Evolutionary conservation across 2,329 filamentous ascomycete genomes (phyloP).

Genomic region (Chaetomiaceae sp.): DNA sequence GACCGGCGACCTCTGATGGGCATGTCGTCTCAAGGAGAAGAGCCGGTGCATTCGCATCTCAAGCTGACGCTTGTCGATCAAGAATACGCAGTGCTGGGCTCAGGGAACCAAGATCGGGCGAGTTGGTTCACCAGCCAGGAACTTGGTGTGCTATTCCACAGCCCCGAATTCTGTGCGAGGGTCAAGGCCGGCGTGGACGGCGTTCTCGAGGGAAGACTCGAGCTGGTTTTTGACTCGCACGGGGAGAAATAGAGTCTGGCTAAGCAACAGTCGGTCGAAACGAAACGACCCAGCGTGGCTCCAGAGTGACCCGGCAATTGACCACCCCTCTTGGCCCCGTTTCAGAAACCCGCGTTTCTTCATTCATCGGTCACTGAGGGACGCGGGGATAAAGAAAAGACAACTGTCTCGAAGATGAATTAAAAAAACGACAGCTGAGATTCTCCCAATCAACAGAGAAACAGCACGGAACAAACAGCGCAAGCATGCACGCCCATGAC

Average conservation of each 20-base stretch:
- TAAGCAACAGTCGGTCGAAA: too few relatives aligned
- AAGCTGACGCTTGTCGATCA: conserved; percentile 73
- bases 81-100: conserved; percentile 65
- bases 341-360: too few relatives aligned
- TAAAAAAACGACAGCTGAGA: too few relatives aligned
- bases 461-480: too few relatives aligned
- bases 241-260: neutral
- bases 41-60: conserved; percentile 70
- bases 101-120: conserved; percentile 78
- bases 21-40: conserved; percentile 33
- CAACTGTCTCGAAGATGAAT: too few relatives aligned
- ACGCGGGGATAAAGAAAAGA: too few relatives aligned
- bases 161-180: conserved; percentile 29
- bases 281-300: too few relatives aligned
- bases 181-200: conserved; percentile 31
- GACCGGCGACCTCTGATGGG: conserved; percentile 25
- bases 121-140: conserved; percentile 88
- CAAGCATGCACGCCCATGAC: too few relatives aligned
- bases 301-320: too few relatives aligned
- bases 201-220: conserved; percentile 34
- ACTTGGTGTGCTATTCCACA: conserved; percentile 60
- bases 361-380: too few relatives aligned
- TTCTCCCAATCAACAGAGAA: too few relatives aligned
- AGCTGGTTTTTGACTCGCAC: conserved; percentile 30
- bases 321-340: too few relatives aligned